Evolutionary conservation across 805 yeast genomes (phyloP).

Genomic region (Nadsonia fulvescens): DNA sequence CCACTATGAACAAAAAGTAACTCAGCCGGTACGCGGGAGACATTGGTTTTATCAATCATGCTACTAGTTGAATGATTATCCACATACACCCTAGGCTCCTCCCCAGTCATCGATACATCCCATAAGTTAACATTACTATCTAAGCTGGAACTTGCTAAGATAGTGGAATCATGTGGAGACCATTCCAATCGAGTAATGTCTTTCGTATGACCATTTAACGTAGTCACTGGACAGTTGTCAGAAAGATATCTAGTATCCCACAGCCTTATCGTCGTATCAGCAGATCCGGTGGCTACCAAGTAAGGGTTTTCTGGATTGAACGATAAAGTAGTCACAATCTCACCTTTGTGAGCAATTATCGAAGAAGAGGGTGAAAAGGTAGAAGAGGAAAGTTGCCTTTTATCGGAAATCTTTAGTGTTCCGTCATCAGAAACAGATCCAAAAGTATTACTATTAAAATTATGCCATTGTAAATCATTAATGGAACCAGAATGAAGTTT

Average conservation of each 20-base stretch:
- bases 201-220: slow-evolving; percentile 27
- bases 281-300: slow-evolving; percentile 51
- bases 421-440: slow-evolving; percentile 54
- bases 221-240: slow-evolving; percentile 16
- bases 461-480: slow-evolving; percentile 59
- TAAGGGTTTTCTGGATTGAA: slow-evolving; percentile 39
- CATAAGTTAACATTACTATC: slow-evolving; percentile 28
- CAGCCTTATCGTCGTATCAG: slow-evolving; percentile 32
- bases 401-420: slow-evolving; percentile 32
- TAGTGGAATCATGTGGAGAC: slow-evolving; percentile 38
- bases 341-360: slow-evolving; percentile 9
- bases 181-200: slow-evolving; percentile 52
- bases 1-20: slow-evolving; percentile 62
- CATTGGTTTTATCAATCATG: no score
- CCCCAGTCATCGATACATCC: slow-evolving; percentile 17
- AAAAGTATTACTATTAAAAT: slow-evolving; percentile 40
- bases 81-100: slow-evolving; percentile 6
- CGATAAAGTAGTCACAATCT: slow-evolving; percentile 38
- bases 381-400: slow-evolving; percentile 19
- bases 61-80: no score
- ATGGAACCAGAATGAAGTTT: slow-evolving; percentile 30
- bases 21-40: slow-evolving; percentile 14
- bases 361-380: slow-evolving; percentile 6
- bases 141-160: slow-evolving; percentile 51
- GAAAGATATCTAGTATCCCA: slow-evolving; percentile 46